A percentile compares a stretch with the other conserved stretches of the same genome.
Conservation (phyloP, 2,329 filamentous ascomycete genomes). For the Polychaeton citri region DNA sequence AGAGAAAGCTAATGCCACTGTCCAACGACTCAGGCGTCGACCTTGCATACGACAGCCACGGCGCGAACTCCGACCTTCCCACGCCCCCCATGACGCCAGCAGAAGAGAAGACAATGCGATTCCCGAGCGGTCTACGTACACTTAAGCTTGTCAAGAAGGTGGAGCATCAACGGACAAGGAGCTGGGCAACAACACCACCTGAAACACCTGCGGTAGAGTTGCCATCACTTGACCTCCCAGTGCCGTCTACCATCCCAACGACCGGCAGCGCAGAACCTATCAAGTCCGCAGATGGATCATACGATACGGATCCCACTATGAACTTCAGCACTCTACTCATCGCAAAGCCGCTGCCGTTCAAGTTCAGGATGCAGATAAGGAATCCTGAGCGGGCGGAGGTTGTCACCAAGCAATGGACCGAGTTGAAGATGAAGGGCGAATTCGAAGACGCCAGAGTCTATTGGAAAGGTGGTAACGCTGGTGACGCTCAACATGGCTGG, state of each 20-base stretch:
- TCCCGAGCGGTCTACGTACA: too few relatives aligned
- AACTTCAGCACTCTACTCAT: slow-evolving; percentile 32
- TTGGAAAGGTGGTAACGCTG: slow-evolving; percentile 21
- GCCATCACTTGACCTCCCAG: not conserved
- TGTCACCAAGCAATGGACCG: slow-evolving; percentile 22
- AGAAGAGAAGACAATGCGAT: too few relatives aligned
- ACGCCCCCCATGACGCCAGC: too few relatives aligned
- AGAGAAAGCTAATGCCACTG: slow-evolving; percentile 1
- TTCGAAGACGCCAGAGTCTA: slow-evolving; percentile 24
- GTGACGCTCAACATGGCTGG: slow-evolving; percentile 13
- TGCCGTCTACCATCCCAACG: not conserved
- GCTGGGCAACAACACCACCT: too few relatives aligned
- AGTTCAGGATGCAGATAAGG: slow-evolving; percentile 27
- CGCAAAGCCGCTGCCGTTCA: slow-evolving; percentile 32
- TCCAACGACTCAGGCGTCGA: slow-evolving; percentile 9
- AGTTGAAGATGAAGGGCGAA: slow-evolving; percentile 25
- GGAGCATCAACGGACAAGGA: too few relatives aligned
- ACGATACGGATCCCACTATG: slow-evolving; percentile 26
- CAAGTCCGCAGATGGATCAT: not conserved
- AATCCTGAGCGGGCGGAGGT: slow-evolving; percentile 17
- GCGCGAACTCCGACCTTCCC: too few relatives aligned
- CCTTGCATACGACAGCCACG: slow-evolving; percentile 2
- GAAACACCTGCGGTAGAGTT: not conserved
- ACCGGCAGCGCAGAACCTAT: not conserved
- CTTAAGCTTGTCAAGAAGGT: too few relatives aligned